Base-by-base conservation (phyloP, 257 asterid species). In the Ligustrum vulgare region DNA sequence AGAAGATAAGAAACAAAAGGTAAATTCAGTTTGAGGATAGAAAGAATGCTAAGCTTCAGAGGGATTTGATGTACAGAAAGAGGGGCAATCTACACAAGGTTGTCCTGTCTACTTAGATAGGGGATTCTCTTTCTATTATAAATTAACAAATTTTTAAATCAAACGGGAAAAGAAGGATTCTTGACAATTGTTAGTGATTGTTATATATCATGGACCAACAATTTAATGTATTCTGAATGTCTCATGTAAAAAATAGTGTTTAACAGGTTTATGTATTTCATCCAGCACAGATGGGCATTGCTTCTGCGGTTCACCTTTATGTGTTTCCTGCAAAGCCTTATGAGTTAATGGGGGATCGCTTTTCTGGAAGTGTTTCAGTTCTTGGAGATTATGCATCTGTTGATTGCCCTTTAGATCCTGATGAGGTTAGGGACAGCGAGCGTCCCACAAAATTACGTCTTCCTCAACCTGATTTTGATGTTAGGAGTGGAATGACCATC, bases 271-370 rank as follows among this genome's bases (percentile, higher is more conserved):
- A 71, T 82, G 83, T 84, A 60, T 92, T 92, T 87, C 72, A 83
- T 91, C 98, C 98, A 92, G 99, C 80, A 84, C 99, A 95, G 99
- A 95, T 95, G 99, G 96, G 97, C 79, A 75, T 95, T 62, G 98
- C 98, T 86, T 87, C 99, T 43, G 84, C 77, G 78, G 96, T 87
- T 82, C 99, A 95, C 84, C 94, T 95, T 45, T 92, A 91, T 80
- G 99, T 93, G 75, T 95, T 95, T 89, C 98, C 99, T n/a, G 97
- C 97, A 83, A 95, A 90, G 81, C 97, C 98, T 20, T 95, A 95
- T 64, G 97, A 91, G 87, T 83, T 87, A 79, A 91, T 93, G 96
- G 98, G 94, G 78, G 99, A 95, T 73, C 86, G 79, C 65, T 83
- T 88, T 79, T 79, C 90, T 75, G 99, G 99, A 80, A 87, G 80